A percentile compares a stretch with the other conserved stretches of the same genome.
These are phyloP conservation scores for Trifolium repens DNA, from an alignment of 306 rosid genomes.

Conservation along the genomic window DNA sequence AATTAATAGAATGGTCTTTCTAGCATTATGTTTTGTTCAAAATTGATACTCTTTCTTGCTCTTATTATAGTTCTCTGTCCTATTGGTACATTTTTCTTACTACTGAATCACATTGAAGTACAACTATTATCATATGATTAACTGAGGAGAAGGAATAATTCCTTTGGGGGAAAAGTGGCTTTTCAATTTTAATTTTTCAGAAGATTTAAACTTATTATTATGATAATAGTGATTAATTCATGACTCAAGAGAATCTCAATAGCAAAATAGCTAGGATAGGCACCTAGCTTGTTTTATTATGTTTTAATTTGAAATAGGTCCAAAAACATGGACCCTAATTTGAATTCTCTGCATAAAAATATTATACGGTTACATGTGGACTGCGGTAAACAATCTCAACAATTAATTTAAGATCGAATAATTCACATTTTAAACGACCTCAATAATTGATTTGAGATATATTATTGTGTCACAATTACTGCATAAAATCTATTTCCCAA, in stretches of 20 bases:
- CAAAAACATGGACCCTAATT: constrained; percentile 2
- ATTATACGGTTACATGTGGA: too few relatives aligned
- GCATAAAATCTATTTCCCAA: too few relatives aligned
- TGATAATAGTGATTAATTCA: constrained; percentile 11
- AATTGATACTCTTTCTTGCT: neutral
- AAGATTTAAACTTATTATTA: constrained; percentile 27
- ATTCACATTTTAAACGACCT: neutral
- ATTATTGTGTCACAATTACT: too few relatives aligned
- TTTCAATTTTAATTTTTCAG: constrained; percentile 12
- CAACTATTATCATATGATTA: constrained; percentile 24
- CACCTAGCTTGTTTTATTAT: constrained; percentile 7
- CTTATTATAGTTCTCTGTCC: neutral
- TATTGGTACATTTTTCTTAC: constrained; percentile 33
- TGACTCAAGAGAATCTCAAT: constrained; percentile 19
- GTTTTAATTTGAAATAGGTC: constrained; percentile 5
- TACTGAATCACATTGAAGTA: constrained; percentile 31
- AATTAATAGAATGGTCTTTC: constrained; percentile 24
- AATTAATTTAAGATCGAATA: too few relatives aligned
- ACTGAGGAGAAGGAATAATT: constrained; percentile 26
- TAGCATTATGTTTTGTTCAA: constrained; percentile 33
- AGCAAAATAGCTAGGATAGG: constrained; percentile 20
- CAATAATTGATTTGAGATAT: too few relatives aligned
- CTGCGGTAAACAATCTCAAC: too few relatives aligned
- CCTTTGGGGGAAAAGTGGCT: constrained; percentile 18
- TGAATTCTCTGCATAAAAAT: too few relatives aligned